Evolutionary conservation across 2,329 filamentous ascomycete genomes (phyloP).

Genomic region (Monosporascus sp.): DNA sequence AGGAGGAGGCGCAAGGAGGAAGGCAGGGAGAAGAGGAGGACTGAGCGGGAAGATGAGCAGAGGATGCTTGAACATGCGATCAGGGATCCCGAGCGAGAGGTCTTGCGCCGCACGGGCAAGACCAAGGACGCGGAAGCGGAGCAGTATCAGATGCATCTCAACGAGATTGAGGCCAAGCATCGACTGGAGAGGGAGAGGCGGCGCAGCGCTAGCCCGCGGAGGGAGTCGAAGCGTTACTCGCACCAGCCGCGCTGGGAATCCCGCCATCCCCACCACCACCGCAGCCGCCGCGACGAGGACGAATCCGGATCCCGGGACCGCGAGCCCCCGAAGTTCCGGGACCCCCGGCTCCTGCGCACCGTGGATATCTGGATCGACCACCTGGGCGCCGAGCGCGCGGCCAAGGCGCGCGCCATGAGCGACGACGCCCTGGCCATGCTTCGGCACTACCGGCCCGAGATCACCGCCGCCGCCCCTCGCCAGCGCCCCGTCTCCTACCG

Average conservation of each 20-base stretch:
- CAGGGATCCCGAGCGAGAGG: background rate
- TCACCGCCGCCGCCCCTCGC: conserved; percentile 11
- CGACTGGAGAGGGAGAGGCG: background rate
- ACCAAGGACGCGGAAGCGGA: background rate
- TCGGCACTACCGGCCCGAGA: conserved; percentile 10
- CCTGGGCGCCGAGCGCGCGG: conserved; percentile 18
- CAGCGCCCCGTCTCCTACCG: conserved; percentile 1
- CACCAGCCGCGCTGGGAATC: background rate
- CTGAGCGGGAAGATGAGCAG: background rate
- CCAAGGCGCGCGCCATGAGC: conserved; percentile 14
- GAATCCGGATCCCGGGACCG: background rate
- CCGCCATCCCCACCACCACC: background rate
- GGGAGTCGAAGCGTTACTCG: too few species aligned
- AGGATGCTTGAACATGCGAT: background rate
- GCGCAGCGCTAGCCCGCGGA: too few species aligned
- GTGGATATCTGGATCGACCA: conserved; percentile 40
- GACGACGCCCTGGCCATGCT: conserved; percentile 13
- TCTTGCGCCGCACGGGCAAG: background rate
- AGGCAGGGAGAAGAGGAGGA: background rate
- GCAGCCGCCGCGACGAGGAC: background rate
- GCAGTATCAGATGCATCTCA: background rate
- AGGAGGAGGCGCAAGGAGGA: background rate
- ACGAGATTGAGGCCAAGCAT: background rate
- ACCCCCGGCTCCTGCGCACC: conserved; percentile 32
- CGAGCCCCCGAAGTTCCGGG: background rate